Conservation (phyloP, 1,284 basidiomycete genomes). For the Irpex lacteus region DNA sequence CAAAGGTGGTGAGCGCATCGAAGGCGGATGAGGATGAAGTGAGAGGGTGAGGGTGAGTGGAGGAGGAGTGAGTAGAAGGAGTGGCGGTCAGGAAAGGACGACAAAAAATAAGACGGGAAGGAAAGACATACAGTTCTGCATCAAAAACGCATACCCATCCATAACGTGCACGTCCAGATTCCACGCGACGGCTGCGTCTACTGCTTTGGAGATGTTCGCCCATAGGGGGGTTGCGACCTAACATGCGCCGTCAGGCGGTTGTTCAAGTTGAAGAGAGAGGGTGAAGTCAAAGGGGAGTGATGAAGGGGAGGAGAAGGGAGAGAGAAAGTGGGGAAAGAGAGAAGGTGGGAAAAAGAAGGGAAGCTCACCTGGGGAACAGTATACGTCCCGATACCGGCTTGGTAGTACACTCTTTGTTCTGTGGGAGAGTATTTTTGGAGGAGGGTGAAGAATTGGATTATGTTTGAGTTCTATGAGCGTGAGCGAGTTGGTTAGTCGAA, state of each 20-base stretch:
- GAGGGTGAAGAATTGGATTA: constrained; percentile 55
- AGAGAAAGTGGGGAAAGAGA: fast-evolving
- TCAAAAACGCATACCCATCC: constrained; percentile 50
- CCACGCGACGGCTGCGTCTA: constrained; percentile 48
- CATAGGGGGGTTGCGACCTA: constrained; percentile 15
- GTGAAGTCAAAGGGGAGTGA: no score
- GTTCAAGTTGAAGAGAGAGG: no score
- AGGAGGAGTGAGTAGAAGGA: no score
- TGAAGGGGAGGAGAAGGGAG: no score
- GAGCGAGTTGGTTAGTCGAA: no score
- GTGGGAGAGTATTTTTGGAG: constrained; percentile 49
- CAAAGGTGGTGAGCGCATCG: no score
- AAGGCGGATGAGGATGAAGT: no score
- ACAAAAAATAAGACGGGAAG: no score
- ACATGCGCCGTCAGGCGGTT: no score
- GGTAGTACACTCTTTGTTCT: constrained; percentile 62
- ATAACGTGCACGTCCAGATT: constrained; percentile 50
- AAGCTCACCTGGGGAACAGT: constrained; percentile 6
- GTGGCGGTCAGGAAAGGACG: no score
- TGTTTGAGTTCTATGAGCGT: constrained; percentile 70
- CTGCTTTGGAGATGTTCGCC: constrained; percentile 33
- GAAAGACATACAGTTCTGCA: constrained; percentile 28
- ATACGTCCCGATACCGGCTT: constrained; percentile 32
- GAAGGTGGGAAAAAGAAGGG: no score
- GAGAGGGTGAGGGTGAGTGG: no score